phyloP scores from a whole-genome alignment of 2,329 filamentous ascomycete genomes.

The Hymenotorrendiella dingleyae region DNA sequence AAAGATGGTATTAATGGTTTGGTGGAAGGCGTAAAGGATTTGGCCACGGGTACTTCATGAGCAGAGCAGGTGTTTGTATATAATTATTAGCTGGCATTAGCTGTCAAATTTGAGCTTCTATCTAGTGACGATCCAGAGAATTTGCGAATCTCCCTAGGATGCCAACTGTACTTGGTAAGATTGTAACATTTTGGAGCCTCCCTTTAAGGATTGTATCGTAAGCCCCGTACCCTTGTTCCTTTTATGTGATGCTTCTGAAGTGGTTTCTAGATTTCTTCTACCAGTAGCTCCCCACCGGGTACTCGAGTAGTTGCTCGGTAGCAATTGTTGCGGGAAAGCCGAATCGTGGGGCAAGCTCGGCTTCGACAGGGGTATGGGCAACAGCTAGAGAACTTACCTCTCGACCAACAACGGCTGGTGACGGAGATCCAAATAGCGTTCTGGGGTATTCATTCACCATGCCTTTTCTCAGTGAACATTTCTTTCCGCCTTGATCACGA shows the following conservation, averaged over 20 bases:
- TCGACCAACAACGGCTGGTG: neutral
- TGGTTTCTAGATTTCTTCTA: too few relatives aligned
- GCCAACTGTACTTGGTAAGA: too few relatives aligned
- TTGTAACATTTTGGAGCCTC: too few relatives aligned
- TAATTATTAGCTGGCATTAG: too few relatives aligned
- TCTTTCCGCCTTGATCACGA: neutral
- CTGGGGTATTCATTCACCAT: too few relatives aligned
- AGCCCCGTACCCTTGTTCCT: too few relatives aligned
- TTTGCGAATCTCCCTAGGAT: too few relatives aligned
- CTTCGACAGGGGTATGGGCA: neutral
- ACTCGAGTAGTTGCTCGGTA: slow-evolving; percentile 17
- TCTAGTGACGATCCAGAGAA: too few relatives aligned
- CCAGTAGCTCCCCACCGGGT: too few relatives aligned
- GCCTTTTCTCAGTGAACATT: neutral
- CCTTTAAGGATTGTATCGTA: too few relatives aligned
- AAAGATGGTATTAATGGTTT: slow-evolving; percentile 28
- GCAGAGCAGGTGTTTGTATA: neutral
- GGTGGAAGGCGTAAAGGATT: slow-evolving; percentile 20
- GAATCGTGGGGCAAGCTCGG: slow-evolving; percentile 19
- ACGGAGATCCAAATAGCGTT: neutral
- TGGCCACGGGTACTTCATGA: slow-evolving; percentile 15
- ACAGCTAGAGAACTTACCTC: neutral
- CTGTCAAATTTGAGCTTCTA: too few relatives aligned
- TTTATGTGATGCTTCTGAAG: too few relatives aligned
- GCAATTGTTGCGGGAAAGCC: slow-evolving; percentile 10